Evolutionary conservation across 345 rosid species (phyloP).

Genomic region (Ceriops tagal): DNA sequence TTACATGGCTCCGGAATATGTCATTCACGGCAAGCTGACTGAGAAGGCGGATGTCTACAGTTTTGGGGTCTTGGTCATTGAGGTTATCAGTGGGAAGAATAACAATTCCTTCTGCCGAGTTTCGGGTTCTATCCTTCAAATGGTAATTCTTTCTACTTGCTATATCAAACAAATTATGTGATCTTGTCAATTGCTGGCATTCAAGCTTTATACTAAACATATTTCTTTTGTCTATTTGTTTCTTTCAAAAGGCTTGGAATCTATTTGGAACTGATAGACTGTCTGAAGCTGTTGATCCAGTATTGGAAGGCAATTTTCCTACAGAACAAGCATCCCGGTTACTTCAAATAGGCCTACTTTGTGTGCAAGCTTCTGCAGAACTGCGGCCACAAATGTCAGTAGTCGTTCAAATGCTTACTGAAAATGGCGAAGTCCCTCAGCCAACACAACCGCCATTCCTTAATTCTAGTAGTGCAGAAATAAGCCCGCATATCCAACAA

Average conservation of each 20-base stretch:
- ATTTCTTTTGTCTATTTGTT: slow-evolving; percentile 4
- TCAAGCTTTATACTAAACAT: not conserved
- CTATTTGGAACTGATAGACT: slow-evolving; percentile 39
- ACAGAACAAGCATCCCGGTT: slow-evolving; percentile 44
- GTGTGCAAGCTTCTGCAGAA: slow-evolving; percentile 81
- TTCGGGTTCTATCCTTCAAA: slow-evolving; percentile 50
- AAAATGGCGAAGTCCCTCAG: slow-evolving; percentile 39
- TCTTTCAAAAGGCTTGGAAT: slow-evolving; percentile 56
- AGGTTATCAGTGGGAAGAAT: slow-evolving; percentile 59
- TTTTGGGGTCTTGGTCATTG: slow-evolving; percentile 73
- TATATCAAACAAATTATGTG: not conserved
- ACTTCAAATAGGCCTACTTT: slow-evolving; percentile 68
- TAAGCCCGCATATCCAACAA: slow-evolving; percentile 12
- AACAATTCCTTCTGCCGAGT: slow-evolving; percentile 40
- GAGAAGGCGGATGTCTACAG: slow-evolving; percentile 89
- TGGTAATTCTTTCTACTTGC: slow-evolving; percentile 33
- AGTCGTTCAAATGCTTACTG: slow-evolving; percentile 64
- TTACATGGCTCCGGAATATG: slow-evolving; percentile 91
- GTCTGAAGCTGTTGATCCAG: slow-evolving; percentile 60
- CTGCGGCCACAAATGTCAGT: slow-evolving; percentile 75
- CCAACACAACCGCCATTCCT: slow-evolving; percentile 84
- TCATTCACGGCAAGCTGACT: slow-evolving; percentile 64
- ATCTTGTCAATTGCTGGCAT: too few relatives aligned
- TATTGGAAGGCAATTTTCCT: slow-evolving; percentile 39
- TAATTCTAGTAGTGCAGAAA: slow-evolving; percentile 35